Conservation (phyloP, 169 alveolate species). For the Amoebophrya sp. region DNA sequence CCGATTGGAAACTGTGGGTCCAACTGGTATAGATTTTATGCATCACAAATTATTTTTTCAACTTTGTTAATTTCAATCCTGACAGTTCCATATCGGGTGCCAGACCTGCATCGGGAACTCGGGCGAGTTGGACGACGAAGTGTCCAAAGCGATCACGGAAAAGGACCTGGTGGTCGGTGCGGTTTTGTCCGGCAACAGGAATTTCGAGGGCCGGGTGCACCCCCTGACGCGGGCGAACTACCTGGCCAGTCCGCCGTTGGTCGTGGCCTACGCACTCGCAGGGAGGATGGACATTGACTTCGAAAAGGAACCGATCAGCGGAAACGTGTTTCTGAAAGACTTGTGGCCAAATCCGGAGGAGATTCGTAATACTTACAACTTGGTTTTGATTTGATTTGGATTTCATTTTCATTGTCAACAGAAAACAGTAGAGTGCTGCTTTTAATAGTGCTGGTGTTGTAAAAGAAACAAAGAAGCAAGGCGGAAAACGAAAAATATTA, state of each 20-base stretch:
- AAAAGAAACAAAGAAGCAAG: too few species aligned
- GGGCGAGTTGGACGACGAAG: slow-evolving; percentile 79
- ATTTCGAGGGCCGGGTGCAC: slow-evolving; percentile 93
- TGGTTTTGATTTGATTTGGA: too few species aligned
- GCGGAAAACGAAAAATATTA: too few species aligned
- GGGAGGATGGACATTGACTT: slow-evolving; percentile 85
- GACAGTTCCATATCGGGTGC: too few species aligned
- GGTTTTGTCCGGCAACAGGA: slow-evolving; percentile 91
- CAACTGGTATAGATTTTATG: too few species aligned
- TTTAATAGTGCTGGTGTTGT: too few species aligned
- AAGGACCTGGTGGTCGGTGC: slow-evolving; percentile 79
- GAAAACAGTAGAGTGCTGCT: too few species aligned
- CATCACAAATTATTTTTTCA: too few species aligned
- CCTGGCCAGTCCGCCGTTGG: slow-evolving; percentile 93
- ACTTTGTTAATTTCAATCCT: too few species aligned
- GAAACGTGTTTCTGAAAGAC: slow-evolving; percentile 72
- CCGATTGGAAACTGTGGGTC: too few species aligned
- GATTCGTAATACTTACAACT: too few species aligned
- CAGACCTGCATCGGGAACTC: slow-evolving; percentile 96
- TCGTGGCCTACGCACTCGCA: slow-evolving; percentile 87
- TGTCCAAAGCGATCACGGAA: slow-evolving; percentile 66
- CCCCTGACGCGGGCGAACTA: slow-evolving; percentile 90
- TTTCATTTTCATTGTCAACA: too few species aligned
- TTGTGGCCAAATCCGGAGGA: slow-evolving; percentile 87
- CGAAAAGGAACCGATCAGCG: slow-evolving; percentile 79